A percentile compares a stretch with the other conserved stretches of the same genome.
phyloP scores from a whole-genome alignment of 1,284 basidiomycete species.

The Clitocybe nebularis region DNA sequence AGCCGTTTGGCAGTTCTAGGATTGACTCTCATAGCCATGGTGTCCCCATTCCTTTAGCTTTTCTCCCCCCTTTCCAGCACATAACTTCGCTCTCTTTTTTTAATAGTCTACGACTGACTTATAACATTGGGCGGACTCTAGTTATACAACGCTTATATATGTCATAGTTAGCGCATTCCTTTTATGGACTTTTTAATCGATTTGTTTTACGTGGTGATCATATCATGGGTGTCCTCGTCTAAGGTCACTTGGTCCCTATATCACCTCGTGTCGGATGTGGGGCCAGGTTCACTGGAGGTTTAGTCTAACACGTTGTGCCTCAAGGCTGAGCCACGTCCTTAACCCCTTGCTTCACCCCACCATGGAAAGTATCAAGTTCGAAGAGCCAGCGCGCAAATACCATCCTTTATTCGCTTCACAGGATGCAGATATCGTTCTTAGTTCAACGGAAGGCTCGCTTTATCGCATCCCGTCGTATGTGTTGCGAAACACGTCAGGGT shows the following conservation, averaged over 20 bases:
- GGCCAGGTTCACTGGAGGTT: background rate
- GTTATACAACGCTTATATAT: background rate
- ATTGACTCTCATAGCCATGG: background rate
- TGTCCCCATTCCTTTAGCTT: background rate
- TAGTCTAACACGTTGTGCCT: background rate
- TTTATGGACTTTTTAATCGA: background rate
- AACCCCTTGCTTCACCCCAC: slow-evolving; percentile 6
- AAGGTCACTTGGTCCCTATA: background rate
- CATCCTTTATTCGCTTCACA: slow-evolving; percentile 31
- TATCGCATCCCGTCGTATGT: slow-evolving; percentile 35
- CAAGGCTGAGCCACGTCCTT: background rate
- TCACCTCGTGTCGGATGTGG: background rate
- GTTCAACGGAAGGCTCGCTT: slow-evolving; percentile 32
- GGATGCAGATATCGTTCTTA: slow-evolving; percentile 31
- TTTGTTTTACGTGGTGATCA: background rate
- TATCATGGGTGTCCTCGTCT: background rate
- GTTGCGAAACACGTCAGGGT: slow-evolving; percentile 33
- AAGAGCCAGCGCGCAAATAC: slow-evolving; percentile 14
- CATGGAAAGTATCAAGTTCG: slow-evolving; percentile 12
- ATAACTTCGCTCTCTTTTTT: background rate
- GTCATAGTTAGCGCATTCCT: background rate
- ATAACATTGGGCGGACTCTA: too few relatives aligned
- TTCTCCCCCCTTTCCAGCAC: too few relatives aligned
- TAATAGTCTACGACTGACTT: background rate
- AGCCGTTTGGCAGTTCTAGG: background rate